These are phyloP conservation scores for Tripterygium wilfordii DNA, from an alignment of 177 flowering plant genomes.

Conservation along the genomic window DNA sequence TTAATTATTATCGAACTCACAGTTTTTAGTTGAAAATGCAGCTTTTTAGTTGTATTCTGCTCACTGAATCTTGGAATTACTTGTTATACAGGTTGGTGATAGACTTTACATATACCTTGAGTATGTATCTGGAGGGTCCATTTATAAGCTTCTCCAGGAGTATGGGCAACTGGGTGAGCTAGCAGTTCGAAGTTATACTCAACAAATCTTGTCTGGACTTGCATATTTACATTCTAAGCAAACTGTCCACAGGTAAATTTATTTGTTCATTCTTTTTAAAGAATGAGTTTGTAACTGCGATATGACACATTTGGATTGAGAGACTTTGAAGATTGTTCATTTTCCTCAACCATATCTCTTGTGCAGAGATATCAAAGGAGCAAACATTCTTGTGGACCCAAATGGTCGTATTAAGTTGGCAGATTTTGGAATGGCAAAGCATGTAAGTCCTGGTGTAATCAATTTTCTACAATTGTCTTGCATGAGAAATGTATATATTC, in stretches of 20 bases:
- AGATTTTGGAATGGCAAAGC: constrained; percentile 96
- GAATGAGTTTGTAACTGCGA: no score
- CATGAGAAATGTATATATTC: no score
- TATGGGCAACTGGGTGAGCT: constrained; percentile 74
- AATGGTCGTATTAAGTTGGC: constrained; percentile 75
- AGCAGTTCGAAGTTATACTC: constrained; percentile 72
- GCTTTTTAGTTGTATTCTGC: no score
- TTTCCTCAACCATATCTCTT: no score
- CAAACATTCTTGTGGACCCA: constrained; percentile 81
- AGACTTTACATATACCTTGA: constrained; percentile 73
- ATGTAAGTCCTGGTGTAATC: no score
- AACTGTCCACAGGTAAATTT: constrained; percentile 67
- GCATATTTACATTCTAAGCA: constrained; percentile 69
- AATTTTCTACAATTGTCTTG: no score
- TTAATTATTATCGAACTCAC: constrained; percentile 1
- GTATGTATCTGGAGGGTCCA: constrained; percentile 89
- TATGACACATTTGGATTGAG: no score
- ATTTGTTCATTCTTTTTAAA: no score
- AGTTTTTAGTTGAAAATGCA: no score
- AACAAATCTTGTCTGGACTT: constrained; percentile 76
- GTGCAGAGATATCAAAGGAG: constrained; percentile 95
- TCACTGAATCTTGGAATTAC: no score
- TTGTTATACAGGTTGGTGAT: constrained; percentile 76
- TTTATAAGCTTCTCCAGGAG: constrained; percentile 75
- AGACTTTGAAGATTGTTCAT: no score